Percentiles rank a stretch among this genome's conserved stretches.
phyloP scores from a whole-genome alignment of 192 early-diverging fungal species.

The Endogone sp. region DNA sequence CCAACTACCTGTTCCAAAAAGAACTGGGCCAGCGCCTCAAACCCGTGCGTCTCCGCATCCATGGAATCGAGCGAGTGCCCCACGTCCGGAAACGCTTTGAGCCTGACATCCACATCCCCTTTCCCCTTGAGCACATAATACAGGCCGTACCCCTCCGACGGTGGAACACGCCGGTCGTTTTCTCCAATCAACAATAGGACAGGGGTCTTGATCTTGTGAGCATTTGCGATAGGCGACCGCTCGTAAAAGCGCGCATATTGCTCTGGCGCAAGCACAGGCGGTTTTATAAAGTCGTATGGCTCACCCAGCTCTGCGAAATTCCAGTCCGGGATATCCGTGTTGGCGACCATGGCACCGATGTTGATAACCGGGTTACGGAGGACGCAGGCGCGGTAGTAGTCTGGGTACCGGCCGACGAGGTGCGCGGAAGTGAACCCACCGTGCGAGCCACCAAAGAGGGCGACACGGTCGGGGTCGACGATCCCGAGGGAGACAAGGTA shows the following conservation, averaged over 20 bases:
- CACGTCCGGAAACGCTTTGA: constrained; percentile 27
- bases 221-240: constrained; percentile 54
- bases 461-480: constrained; percentile 46
- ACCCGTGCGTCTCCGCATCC: constrained; percentile 37
- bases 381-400: constrained; percentile 58
- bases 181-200: constrained; percentile 63
- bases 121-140: constrained; percentile 25
- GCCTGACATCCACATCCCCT: neutral
- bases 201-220: constrained; percentile 54
- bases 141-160: constrained; percentile 49
- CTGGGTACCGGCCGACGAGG: constrained; percentile 46
- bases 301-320: constrained; percentile 65
- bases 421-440: constrained; percentile 64
- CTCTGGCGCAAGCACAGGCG: constrained; percentile 50
- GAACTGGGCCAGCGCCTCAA: neutral
- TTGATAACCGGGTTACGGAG: constrained; percentile 75
- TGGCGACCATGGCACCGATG: constrained; percentile 51
- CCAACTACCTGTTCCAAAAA: neutral
- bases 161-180: constrained; percentile 70
- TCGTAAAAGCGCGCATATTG: constrained; percentile 53
- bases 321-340: constrained; percentile 74
- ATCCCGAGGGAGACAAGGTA: constrained; percentile 32
- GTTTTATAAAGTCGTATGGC: constrained; percentile 46
- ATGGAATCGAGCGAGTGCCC: constrained; percentile 41
- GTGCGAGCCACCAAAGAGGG: constrained; percentile 70